Conservation (phyloP, 2,329 filamentous ascomycete species). For the Sclerotinia minor region DNA sequence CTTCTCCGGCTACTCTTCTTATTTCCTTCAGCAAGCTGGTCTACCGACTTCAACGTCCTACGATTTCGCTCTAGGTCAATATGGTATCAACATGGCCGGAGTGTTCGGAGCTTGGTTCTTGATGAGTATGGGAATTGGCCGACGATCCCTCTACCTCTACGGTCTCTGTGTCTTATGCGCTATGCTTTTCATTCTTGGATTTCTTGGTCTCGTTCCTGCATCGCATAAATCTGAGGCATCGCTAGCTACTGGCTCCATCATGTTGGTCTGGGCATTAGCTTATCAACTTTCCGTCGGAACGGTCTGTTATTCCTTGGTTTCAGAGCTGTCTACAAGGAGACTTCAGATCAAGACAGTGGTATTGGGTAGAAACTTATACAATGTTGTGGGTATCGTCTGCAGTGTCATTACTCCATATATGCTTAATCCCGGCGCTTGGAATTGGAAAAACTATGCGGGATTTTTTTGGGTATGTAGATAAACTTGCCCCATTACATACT, state of each 20-base stretch:
- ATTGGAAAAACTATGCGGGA: constrained; percentile 84
- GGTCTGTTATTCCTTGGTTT: constrained; percentile 84
- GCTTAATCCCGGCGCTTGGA: constrained; percentile 83
- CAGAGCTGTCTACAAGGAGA: constrained; percentile 77
- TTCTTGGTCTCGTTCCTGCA: constrained; percentile 50
- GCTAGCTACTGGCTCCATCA: constrained; percentile 54
- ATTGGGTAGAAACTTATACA: constrained; percentile 69
- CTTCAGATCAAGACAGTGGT: constrained; percentile 92
- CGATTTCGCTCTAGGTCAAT: constrained; percentile 54
- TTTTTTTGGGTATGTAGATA: constrained; percentile 56
- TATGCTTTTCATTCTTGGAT: constrained; percentile 80
- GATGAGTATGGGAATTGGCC: constrained; percentile 48
- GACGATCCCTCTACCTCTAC: constrained; percentile 53
- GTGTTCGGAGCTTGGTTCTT: constrained; percentile 57
- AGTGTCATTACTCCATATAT: constrained; percentile 87
- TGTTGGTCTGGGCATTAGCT: constrained; percentile 78
- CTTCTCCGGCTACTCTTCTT: constrained; percentile 62
- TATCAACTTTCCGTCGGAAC: constrained; percentile 89
- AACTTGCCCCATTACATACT: constrained; percentile 42
- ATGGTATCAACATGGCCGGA: constrained; percentile 52
- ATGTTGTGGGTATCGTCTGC: constrained; percentile 78
- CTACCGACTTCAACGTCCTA: constrained; percentile 52
- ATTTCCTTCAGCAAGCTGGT: constrained; percentile 60
- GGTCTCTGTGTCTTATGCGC: constrained; percentile 47
- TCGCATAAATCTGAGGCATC: constrained; percentile 32